Evolutionary conservation across 805 yeast species (phyloP).

Genomic region (Candida chilensis): DNA sequence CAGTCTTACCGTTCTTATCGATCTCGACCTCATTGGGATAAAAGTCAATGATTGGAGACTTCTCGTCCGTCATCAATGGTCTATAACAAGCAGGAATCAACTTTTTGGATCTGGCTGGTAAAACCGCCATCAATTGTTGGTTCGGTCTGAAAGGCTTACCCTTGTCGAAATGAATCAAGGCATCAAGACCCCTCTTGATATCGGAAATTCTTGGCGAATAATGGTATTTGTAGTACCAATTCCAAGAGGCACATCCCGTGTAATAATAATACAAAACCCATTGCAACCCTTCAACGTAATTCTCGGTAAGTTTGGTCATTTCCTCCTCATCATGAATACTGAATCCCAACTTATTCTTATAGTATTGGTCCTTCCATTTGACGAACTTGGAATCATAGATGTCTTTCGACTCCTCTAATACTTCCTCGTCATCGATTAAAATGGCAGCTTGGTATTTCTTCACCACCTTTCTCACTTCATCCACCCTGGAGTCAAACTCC

Average conservation of each 20-base stretch:
- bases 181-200: conserved; percentile 61
- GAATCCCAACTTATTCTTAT: conserved; percentile 70
- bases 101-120: conserved; percentile 83
- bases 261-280: conserved; percentile 94
- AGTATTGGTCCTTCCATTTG: conserved; percentile 81
- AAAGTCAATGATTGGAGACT: conserved; percentile 82
- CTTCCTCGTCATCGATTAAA: conserved; percentile 50
- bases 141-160: conserved; percentile 86
- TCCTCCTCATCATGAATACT: conserved; percentile 50
- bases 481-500: conserved; percentile 45
- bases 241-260: conserved; percentile 90
- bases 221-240: conserved; percentile 86
- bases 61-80: conserved; percentile 74
- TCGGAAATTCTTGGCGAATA: conserved; percentile 95
- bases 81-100: conserved; percentile 75
- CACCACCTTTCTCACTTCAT: conserved; percentile 41
- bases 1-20: conserved; percentile 91
- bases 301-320: conserved; percentile 57
- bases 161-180: conserved; percentile 49
- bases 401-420: conserved; percentile 42
- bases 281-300: conserved; percentile 89
- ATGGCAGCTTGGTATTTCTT: conserved; percentile 61
- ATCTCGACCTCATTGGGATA: conserved; percentile 84
- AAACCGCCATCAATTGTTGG: conserved; percentile 94
- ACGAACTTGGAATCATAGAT: conserved; percentile 68